Evolutionary conservation across 2,329 filamentous ascomycete genomes (phyloP), one percentile per base, ranked within the genome.

Genomic region (Colletotrichum gloeosporioides): DNA sequence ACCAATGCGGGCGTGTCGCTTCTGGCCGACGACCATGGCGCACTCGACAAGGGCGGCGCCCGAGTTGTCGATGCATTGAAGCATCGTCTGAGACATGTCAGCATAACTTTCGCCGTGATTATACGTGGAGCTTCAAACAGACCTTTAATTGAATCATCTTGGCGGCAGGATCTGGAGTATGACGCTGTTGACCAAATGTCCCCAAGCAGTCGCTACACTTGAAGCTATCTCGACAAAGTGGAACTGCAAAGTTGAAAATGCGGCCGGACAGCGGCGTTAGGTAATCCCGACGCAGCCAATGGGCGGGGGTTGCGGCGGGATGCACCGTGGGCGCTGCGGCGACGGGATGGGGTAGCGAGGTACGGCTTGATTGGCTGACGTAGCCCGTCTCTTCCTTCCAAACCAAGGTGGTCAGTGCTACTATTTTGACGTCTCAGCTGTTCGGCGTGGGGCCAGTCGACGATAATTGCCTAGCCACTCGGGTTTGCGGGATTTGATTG

Each of bases 31-130:
- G 78, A 99, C 94, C 84, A 96, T 94, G 85, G 94, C 95, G 88
- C 97, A 99, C 89, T 99, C 97, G 87, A 99, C 97, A 80, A 99
- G 90, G 44, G 44, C 44, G n/a, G 44, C 97, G 84, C 97, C 97
- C 79, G 97, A 99, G 90, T 98, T 99, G 93, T 99, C 97, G 92
- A 99, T 99, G 93, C 97, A 99, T 88, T 97, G 98, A 82, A 99
- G 92, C 92, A 99, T 95, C 84, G 96, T 95, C 97, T 98, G 80
- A 8, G 27, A 4, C 32, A 15, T 29, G 32, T 39, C 13, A 64
- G 34, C n/a, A 22, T 64, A 3, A 2, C 5, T 16, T 1, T 4
- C 0, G 4, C 16, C 25, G 16, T 7, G 0, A 2, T 3, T 34
- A 27, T 22, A 10, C 32, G 10, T 22, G n/a, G 25, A 9, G 9